Evolutionary conservation across 768 basidiomycete species (phyloP).

Genomic region (Lactarius sanguifluus): DNA sequence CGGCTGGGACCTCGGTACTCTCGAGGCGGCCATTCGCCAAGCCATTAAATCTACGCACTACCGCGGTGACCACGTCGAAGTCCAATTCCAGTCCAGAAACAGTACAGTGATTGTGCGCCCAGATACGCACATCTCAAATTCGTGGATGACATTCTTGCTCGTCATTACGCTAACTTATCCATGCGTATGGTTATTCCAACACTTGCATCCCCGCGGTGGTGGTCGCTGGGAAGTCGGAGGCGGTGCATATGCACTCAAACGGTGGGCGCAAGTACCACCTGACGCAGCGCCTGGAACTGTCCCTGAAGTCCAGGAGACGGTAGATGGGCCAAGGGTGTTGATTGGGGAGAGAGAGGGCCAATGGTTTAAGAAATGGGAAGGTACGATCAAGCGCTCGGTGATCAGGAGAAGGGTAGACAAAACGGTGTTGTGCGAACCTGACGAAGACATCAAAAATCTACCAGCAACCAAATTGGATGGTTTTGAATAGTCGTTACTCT

Average conservation of each 20-base stretch:
- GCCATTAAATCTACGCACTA: constrained; percentile 44
- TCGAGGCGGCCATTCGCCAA: constrained; percentile 41
- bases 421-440: constrained; percentile 27
- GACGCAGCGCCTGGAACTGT: neutral
- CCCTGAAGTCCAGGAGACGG: constrained; percentile 33
- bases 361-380: constrained; percentile 81
- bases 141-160: constrained; percentile 68
- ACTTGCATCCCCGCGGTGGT: constrained; percentile 64
- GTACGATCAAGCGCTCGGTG: constrained; percentile 61
- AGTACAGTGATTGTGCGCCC: constrained; percentile 65
- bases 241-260: constrained; percentile 71
- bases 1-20: constrained; percentile 53
- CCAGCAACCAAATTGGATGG: constrained; percentile 13
- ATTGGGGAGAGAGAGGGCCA: constrained; percentile 68
- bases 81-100: constrained; percentile 50
- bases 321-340: constrained; percentile 39
- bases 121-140: constrained; percentile 61
- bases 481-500: neutral
- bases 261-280: constrained; percentile 29
- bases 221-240: constrained; percentile 77
- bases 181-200: constrained; percentile 77
- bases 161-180: constrained; percentile 73
- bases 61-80: constrained; percentile 42
- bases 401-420: constrained; percentile 28
- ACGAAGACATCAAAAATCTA: constrained; percentile 15